phyloP scores from a whole-genome alignment of 106 monocot species.

The Agapanthus africanus region DNA sequence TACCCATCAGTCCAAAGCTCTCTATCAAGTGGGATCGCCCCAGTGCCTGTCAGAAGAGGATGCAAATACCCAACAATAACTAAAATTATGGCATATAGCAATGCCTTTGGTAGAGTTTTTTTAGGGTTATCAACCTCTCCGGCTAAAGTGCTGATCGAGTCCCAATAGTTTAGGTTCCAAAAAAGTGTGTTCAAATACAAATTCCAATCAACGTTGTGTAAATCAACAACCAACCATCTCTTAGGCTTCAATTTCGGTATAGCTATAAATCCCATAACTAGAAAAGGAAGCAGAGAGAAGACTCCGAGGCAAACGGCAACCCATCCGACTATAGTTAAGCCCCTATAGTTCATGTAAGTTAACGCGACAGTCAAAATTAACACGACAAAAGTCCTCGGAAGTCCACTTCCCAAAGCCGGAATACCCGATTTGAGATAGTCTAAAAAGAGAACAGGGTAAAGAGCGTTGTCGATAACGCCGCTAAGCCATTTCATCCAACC shows the following conservation, averaged over 20 bases:
- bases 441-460: slow-evolving; percentile 61
- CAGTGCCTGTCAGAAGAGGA: slow-evolving; percentile 50
- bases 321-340: slow-evolving; percentile 67
- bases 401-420: slow-evolving; percentile 39
- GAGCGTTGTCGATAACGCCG: slow-evolving; percentile 73
- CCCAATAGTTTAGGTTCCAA: slow-evolving; percentile 82
- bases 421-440: slow-evolving; percentile 61
- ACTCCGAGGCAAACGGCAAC: slow-evolving; percentile 48
- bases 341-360: slow-evolving; percentile 65
- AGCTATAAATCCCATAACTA: slow-evolving; percentile 46
- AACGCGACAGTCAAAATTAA: slow-evolving; percentile 35
- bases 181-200: slow-evolving; percentile 72
- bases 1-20: slow-evolving; percentile 63
- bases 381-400: slow-evolving; percentile 27
- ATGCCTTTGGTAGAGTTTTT: slow-evolving; percentile 57
- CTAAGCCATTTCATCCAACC: slow-evolving; percentile 85
- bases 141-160: slow-evolving; percentile 49
- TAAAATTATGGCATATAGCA: slow-evolving; percentile 48
- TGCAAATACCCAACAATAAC: slow-evolving; percentile 48
- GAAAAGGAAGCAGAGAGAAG: slow-evolving; percentile 51
- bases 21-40: slow-evolving; percentile 38
- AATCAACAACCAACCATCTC: slow-evolving; percentile 38
- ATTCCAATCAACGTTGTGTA: slow-evolving; percentile 37
- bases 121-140: slow-evolving; percentile 23
- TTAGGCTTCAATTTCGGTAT: slow-evolving; percentile 36